These are phyloP conservation scores for Priceomyces fermenticarens DNA, from an alignment of 805 yeast species.

Conservation along the genomic window DNA sequence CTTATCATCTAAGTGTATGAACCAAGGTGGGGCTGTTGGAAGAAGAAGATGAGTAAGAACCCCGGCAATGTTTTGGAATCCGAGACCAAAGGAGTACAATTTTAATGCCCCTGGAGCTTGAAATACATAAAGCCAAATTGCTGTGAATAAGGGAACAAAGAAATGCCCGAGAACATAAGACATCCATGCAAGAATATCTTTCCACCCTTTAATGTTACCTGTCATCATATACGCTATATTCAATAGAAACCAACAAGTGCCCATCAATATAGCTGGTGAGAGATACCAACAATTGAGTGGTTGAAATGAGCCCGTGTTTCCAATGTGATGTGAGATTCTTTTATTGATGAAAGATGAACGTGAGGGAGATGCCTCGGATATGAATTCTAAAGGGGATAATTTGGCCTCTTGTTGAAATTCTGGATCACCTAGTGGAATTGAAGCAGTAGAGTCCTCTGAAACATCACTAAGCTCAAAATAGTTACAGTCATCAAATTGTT, in stretches of 20 bases:
- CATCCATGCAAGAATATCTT: conserved; percentile 59
- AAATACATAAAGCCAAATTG: conserved; percentile 61
- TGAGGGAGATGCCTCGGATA: neutral
- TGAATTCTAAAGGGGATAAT: neutral
- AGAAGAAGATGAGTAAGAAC: conserved; percentile 57
- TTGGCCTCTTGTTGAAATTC: conserved; percentile 2
- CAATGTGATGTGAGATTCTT: neutral
- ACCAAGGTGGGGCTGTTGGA: conserved; percentile 79
- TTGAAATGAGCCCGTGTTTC: neutral
- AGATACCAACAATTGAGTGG: conserved; percentile 7
- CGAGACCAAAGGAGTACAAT: conserved; percentile 51
- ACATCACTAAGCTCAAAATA: conserved; percentile 1
- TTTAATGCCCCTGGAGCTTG: conserved; percentile 61
- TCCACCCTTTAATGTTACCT: conserved; percentile 37
- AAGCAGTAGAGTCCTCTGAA: neutral
- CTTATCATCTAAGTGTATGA: conserved; percentile 58
- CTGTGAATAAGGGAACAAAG: conserved; percentile 57
- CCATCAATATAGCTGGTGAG: conserved; percentile 39
- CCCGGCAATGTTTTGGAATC: conserved; percentile 58
- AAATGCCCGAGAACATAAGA: conserved; percentile 65
- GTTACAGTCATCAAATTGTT: neutral
- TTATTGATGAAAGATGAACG: neutral
- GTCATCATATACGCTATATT: conserved; percentile 44
- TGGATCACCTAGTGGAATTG: neutral
- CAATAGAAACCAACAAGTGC: conserved; percentile 47